These are phyloP conservation scores for Emericellopsis cladophorae DNA, from an alignment of 2,329 filamentous ascomycete genomes.

Conservation along the genomic window DNA sequence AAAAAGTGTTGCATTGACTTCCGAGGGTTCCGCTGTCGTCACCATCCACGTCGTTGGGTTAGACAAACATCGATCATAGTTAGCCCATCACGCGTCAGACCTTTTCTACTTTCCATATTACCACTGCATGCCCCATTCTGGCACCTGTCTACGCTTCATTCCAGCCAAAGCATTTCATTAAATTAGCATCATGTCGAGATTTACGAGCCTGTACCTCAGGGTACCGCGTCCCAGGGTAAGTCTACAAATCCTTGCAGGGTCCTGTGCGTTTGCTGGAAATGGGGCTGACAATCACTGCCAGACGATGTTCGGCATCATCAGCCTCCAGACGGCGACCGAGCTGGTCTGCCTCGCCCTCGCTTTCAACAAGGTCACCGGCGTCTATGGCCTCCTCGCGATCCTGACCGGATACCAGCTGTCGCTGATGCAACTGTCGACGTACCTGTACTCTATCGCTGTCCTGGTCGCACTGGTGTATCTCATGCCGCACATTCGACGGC, in stretches of 20 bases:
- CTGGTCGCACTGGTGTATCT: slow-evolving; percentile 58
- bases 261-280: no score
- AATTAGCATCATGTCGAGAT: slow-evolving; percentile 16
- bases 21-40: no score
- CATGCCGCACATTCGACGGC: slow-evolving; percentile 66
- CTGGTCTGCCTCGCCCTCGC: slow-evolving; percentile 73
- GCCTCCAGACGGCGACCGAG: slow-evolving; percentile 74
- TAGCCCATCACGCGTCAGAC: no score
- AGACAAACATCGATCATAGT: no score
- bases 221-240: slow-evolving; percentile 26
- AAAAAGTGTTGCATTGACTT: no score
- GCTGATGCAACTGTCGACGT: slow-evolving; percentile 76
- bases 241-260: background rate
- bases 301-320: slow-evolving; percentile 78
- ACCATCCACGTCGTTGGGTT: no score
- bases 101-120: no score
- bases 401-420: slow-evolving; percentile 79
- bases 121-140: no score
- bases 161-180: background rate
- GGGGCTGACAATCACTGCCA: slow-evolving; percentile 19
- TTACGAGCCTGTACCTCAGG: slow-evolving; percentile 23
- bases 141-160: no score
- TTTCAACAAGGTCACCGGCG: slow-evolving; percentile 83
- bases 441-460: slow-evolving; percentile 70
- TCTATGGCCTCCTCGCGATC: slow-evolving; percentile 82